These are phyloP conservation scores for Aspergillus arachidicola DNA, from an alignment of 2,329 filamentous ascomycete genomes.

Conservation along the genomic window DNA sequence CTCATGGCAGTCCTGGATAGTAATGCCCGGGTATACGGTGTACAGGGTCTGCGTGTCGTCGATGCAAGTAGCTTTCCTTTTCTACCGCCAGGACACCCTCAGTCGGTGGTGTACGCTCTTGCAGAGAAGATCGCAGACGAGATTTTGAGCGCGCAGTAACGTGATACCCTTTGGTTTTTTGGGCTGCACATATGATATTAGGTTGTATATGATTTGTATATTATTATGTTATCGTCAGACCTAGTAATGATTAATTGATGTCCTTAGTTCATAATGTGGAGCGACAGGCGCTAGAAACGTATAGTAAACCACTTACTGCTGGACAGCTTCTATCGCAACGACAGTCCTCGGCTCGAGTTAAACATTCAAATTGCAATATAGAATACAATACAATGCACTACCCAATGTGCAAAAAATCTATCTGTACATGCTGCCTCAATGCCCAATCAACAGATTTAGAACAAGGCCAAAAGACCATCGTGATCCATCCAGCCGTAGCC, in stretches of 20 bases:
- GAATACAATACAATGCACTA: slow-evolving; percentile 38
- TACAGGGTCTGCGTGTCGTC: slow-evolving; percentile 34
- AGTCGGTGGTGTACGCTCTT: slow-evolving; percentile 39
- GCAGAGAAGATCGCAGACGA: slow-evolving; percentile 43
- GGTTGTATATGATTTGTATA: not conserved
- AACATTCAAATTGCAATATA: slow-evolving; percentile 25
- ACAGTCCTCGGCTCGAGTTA: not conserved
- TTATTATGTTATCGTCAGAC: not conserved
- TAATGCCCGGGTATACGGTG: slow-evolving; percentile 34
- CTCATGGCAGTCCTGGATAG: slow-evolving; percentile 38
- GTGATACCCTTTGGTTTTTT: not conserved
- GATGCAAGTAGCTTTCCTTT: slow-evolving; percentile 38
- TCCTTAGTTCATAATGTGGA: not conserved
- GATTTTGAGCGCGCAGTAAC: slow-evolving; percentile 10
- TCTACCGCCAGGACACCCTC: slow-evolving; percentile 42
- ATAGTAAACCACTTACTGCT: not conserved
- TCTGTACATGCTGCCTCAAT: slow-evolving; percentile 35
- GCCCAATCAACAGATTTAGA: slow-evolving; percentile 24
- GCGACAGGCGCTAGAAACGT: not conserved
- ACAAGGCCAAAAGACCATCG: slow-evolving; percentile 13
- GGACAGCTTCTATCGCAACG: not conserved
- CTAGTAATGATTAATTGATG: not conserved
- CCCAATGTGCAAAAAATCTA: slow-evolving; percentile 28
- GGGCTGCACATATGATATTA: not conserved
- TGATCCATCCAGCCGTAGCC: not conserved